These are phyloP conservation scores for Solanum piurae DNA, from an alignment of 257 asterid genomes.

Conservation along the genomic window DNA sequence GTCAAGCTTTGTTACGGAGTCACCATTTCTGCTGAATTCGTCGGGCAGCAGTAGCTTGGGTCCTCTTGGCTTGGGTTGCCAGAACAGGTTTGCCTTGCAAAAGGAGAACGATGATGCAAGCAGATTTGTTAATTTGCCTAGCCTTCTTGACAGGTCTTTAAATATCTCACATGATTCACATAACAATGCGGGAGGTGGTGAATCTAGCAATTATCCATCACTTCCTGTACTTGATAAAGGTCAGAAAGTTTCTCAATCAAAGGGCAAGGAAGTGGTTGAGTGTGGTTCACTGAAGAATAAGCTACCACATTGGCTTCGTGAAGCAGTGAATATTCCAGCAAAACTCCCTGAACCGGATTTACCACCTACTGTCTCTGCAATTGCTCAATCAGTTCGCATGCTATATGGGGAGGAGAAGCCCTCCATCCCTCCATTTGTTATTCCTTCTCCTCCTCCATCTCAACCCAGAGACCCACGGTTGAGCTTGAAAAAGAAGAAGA, in stretches of 20 bases:
- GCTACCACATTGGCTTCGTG: slow-evolving; percentile 96
- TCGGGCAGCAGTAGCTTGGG: slow-evolving; percentile 46
- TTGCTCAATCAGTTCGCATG: slow-evolving; percentile 76
- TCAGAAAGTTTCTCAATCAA: slow-evolving; percentile 16
- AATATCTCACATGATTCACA: slow-evolving; percentile 9
- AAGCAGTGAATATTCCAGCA: slow-evolving; percentile 60
- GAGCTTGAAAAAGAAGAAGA: slow-evolving; percentile 42
- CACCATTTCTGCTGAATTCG: slow-evolving; percentile 50
- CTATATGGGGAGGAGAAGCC: slow-evolving; percentile 60
- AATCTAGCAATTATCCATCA: slow-evolving; percentile 12
- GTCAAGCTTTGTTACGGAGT: slow-evolving; percentile 26
- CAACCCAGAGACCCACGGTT: slow-evolving; percentile 65
- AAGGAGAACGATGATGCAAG: slow-evolving; percentile 17
- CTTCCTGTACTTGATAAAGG: slow-evolving; percentile 14
- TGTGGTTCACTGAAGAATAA: slow-evolving; percentile 31
- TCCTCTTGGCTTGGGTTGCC: slow-evolving; percentile 26
- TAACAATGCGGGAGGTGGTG: slow-evolving; percentile 29
- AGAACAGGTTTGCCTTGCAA: background rate
- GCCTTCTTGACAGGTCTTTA: slow-evolving; percentile 19
- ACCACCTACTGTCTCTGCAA: slow-evolving; percentile 68
- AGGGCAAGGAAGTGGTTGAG: slow-evolving; percentile 54
- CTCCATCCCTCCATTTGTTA: slow-evolving; percentile 66
- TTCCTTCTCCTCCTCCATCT: slow-evolving; percentile 67
- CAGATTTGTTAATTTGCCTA: slow-evolving; percentile 36
- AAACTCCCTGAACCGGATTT: slow-evolving; percentile 33